Conservation (phyloP, 345 rosid genomes). For the Barbarea vulgaris region DNA sequence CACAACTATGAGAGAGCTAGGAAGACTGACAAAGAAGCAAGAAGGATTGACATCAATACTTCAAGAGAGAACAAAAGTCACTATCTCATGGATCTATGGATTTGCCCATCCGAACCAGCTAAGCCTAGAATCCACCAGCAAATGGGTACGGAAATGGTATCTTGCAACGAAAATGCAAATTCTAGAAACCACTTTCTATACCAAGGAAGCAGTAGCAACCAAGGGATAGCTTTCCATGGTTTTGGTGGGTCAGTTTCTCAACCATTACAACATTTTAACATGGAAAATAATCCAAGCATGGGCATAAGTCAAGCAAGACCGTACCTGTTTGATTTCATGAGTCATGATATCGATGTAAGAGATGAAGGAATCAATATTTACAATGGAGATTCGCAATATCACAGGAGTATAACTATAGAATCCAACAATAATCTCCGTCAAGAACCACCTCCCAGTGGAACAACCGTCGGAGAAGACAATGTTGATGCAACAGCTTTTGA, state of each 20-base stretch:
- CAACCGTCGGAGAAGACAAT: not conserved
- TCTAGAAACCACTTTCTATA: not conserved
- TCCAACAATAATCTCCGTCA: not conserved
- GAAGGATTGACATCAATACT: not conserved
- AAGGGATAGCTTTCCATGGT: not conserved
- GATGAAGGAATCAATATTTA: not conserved
- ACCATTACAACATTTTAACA: not conserved
- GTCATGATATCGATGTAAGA: not conserved
- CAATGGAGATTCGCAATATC: not conserved
- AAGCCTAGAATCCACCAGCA: not conserved
- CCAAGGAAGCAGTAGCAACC: constrained; percentile 21
- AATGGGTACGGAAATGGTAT: not conserved
- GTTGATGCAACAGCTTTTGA: not conserved
- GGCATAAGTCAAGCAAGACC: not conserved
- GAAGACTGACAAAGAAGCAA: not conserved
- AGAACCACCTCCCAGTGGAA: not conserved
- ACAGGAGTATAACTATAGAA: not conserved
- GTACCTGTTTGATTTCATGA: constrained; percentile 1
- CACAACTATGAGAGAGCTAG: not conserved
- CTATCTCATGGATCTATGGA: constrained; percentile 26
- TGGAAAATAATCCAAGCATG: not conserved
- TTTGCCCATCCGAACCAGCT: not conserved
- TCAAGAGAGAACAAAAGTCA: not conserved
- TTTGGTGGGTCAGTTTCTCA: not conserved
- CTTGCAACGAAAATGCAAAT: not conserved